Evolutionary conservation across 2,329 filamentous ascomycete species (phyloP).

Genomic region (Colletotrichum salicis): DNA sequence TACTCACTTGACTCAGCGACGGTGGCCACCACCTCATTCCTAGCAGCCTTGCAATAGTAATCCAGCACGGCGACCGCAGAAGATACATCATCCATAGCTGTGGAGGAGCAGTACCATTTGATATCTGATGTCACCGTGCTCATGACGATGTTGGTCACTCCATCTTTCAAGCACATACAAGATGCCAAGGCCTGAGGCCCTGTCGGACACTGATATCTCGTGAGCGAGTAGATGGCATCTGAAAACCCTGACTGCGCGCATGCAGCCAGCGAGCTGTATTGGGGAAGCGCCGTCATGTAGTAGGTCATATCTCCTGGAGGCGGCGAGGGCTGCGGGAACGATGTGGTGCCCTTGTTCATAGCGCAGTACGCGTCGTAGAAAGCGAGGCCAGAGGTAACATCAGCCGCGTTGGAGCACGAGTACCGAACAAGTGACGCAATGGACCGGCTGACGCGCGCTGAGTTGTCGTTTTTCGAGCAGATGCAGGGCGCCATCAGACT

Average conservation of each 20-base stretch:
- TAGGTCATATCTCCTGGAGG: conserved; percentile 67
- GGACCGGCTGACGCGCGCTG: conserved; percentile 51
- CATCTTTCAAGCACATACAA: conserved; percentile 62
- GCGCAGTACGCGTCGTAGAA: conserved; percentile 64
- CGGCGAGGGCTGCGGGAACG: conserved; percentile 56
- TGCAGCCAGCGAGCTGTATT: conserved; percentile 54
- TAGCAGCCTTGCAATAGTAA: conserved; percentile 62
- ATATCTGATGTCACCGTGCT: conserved; percentile 56
- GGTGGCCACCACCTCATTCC: conserved; percentile 52
- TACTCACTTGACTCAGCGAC: conserved; percentile 52
- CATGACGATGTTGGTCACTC: conserved; percentile 55
- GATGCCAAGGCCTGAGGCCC: conserved; percentile 62
- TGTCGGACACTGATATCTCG: conserved; percentile 52
- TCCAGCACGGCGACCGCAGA: conserved; percentile 58
- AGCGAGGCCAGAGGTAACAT: conserved; percentile 59
- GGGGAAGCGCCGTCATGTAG: conserved; percentile 62
- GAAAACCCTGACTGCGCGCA: conserved; percentile 59
- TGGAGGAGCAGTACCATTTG: conserved; percentile 56
- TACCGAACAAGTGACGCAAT: conserved; percentile 56
- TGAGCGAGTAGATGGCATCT: conserved; percentile 51
- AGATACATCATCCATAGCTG: conserved; percentile 55
- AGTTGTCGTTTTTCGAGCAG: conserved; percentile 62
- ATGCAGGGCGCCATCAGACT: conserved; percentile 61
- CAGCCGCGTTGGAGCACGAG: conserved; percentile 58
- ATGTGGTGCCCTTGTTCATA: conserved; percentile 59